Evolutionary conservation across 805 yeast species (phyloP).

Genomic region (Candida nemodendra): DNA sequence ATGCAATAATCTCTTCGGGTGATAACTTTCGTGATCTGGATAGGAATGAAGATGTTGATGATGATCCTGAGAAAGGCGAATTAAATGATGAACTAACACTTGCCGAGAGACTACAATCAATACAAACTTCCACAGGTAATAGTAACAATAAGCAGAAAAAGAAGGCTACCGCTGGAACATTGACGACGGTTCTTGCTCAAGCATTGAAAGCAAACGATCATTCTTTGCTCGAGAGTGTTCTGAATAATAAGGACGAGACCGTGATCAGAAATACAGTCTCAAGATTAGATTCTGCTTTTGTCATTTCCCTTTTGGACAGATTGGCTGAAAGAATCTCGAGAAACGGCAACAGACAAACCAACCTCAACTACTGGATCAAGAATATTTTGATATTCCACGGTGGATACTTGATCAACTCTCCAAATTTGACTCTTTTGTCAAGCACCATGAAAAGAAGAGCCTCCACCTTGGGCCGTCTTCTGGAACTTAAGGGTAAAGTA

Average conservation of each 20-base stretch:
- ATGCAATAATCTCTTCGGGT: constrained; percentile 63
- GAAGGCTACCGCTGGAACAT: constrained; percentile 67
- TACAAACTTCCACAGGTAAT: constrained; percentile 16
- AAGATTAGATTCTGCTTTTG: constrained; percentile 47
- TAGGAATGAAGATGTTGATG: constrained; percentile 44
- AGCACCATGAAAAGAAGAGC: constrained; percentile 49
- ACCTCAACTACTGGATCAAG: constrained; percentile 53
- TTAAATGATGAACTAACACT: constrained; percentile 35
- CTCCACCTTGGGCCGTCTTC: constrained; percentile 45
- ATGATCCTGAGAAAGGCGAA: constrained; percentile 34
- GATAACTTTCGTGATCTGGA: constrained; percentile 57
- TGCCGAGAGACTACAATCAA: constrained; percentile 52
- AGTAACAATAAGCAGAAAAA: constrained; percentile 37
- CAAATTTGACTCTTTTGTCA: constrained; percentile 46
- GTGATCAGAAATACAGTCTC: constrained; percentile 50
- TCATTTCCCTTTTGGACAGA: constrained; percentile 49
- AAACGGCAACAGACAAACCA: constrained; percentile 49
- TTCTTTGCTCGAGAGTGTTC: constrained; percentile 78
- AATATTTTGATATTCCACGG: constrained; percentile 58
- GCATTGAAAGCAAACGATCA: constrained; percentile 87
- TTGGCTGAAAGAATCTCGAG: constrained; percentile 52
- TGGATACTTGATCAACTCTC: constrained; percentile 44
- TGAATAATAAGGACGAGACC: constrained; percentile 51
- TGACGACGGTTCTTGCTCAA: constrained; percentile 82
- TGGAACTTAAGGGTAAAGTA: constrained; percentile 51